Conservation (phyloP, 2,329 filamentous ascomycete species). For the Albifimbria verrucaria region DNA sequence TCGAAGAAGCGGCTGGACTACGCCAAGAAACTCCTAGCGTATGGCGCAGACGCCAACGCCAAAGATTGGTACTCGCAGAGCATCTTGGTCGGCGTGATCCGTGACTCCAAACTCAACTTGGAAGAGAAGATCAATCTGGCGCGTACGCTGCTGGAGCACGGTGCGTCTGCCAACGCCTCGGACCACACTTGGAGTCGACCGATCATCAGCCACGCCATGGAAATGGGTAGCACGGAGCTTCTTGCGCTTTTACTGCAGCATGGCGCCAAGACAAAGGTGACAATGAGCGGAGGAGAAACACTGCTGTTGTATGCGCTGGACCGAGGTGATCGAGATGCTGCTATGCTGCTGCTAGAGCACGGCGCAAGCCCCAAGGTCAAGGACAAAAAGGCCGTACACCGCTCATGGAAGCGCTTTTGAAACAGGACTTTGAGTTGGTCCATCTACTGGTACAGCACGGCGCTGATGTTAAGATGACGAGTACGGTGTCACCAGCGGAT, state of each 20-base stretch:
- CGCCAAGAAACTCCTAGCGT: conserved; percentile 26
- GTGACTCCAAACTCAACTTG: conserved; percentile 18
- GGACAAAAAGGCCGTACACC: conserved; percentile 28
- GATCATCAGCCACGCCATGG: conserved; percentile 22
- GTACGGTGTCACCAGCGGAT: conserved; percentile 16
- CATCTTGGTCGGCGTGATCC: conserved; percentile 26
- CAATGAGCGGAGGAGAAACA: conserved; percentile 25
- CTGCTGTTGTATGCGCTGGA: conserved; percentile 28
- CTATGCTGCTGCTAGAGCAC: conserved; percentile 21
- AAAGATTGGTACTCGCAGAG: conserved; percentile 28
- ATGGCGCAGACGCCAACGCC: conserved; percentile 29
- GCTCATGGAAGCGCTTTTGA: conserved; percentile 27
- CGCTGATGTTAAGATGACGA: conserved; percentile 16
- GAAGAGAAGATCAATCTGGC: conserved; percentile 23
- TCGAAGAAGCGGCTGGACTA: conserved; percentile 27
- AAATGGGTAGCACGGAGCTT: conserved; percentile 18
- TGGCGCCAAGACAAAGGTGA: conserved; percentile 21
- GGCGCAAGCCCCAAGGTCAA: conserved; percentile 29
- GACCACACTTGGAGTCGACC: conserved; percentile 18
- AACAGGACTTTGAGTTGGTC: conserved; percentile 23
- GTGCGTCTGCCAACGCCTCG: conserved; percentile 25
- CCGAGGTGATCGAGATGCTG: conserved; percentile 16
- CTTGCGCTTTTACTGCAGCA: conserved; percentile 23
- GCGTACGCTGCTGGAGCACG: conserved; percentile 27
- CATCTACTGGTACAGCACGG: conserved; percentile 23